Evolutionary conservation across 225 moss, liverwort and hornwort species (phyloP).

Genomic region (Rhytidiadelphus loreus): DNA sequence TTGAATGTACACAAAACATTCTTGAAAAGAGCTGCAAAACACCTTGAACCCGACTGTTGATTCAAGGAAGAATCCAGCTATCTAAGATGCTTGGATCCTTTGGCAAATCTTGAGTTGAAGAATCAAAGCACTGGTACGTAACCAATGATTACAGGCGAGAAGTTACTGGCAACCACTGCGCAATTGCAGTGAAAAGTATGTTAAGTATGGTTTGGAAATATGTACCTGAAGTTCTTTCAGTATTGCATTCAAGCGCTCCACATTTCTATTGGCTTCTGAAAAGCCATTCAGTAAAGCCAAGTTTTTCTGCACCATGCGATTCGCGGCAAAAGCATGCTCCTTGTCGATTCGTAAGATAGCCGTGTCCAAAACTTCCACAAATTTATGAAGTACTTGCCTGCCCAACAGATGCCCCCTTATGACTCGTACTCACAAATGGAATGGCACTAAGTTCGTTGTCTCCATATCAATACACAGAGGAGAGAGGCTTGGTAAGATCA

Average conservation of each 20-base stretch:
- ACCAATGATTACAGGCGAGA: neutral
- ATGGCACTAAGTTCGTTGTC: neutral
- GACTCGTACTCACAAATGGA: neutral
- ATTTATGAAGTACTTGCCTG: conserved; percentile 68
- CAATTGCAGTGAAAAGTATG: neutral
- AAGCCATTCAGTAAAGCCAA: conserved; percentile 22
- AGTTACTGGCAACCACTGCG: neutral
- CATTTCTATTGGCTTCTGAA: conserved; percentile 59
- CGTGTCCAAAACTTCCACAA: conserved; percentile 52
- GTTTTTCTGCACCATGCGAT: conserved; percentile 63
- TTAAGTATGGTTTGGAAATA: neutral
- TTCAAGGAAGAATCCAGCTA: neutral
- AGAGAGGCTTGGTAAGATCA: neutral
- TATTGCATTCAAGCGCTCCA: conserved; percentile 55
- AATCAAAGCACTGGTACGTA: neutral
- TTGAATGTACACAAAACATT: no score
- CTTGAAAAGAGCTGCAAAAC: neutral
- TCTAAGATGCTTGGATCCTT: neutral
- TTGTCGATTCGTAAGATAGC: conserved; percentile 49
- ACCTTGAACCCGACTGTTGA: neutral
- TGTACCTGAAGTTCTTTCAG: conserved; percentile 72
- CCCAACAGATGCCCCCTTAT: neutral
- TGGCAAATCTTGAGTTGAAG: neutral
- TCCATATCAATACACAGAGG: neutral
- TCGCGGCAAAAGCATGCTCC: conserved; percentile 46